Percentiles rank a stretch among this genome's conserved stretches.
Evolutionary conservation across 768 basidiomycete genomes (phyloP).

Genomic region (Hemileccinum rubropunctum): DNA sequence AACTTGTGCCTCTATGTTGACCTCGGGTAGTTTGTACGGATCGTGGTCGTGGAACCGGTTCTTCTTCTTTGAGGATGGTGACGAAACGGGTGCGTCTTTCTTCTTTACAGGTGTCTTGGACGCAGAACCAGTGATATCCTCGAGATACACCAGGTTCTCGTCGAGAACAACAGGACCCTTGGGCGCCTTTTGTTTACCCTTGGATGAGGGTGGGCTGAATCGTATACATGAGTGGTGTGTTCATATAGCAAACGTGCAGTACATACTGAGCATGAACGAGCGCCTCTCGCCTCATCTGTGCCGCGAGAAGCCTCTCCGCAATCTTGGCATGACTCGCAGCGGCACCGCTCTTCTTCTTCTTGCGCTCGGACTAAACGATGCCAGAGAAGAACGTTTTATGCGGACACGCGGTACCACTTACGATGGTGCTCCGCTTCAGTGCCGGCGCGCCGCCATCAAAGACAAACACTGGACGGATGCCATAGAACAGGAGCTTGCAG

Average conservation of each 20-base stretch:
- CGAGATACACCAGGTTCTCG: conserved; percentile 81
- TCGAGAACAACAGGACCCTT: conserved; percentile 53
- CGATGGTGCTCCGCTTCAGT: conserved; percentile 87
- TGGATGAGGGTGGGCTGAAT: conserved; percentile 25
- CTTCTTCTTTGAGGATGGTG: conserved; percentile 56
- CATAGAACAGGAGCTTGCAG: conserved; percentile 92
- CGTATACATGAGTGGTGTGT: neutral
- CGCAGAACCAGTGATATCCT: conserved; percentile 66
- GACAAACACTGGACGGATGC: conserved; percentile 97
- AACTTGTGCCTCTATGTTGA: conserved; percentile 64
- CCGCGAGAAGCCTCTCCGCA: conserved; percentile 89
- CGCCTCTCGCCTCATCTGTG: conserved; percentile 89
- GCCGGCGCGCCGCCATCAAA: conserved; percentile 96
- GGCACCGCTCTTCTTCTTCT: conserved; percentile 88
- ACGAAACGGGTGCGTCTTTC: conserved; percentile 32
- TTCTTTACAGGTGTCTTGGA: conserved; percentile 49
- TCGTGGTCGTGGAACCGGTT: conserved; percentile 75
- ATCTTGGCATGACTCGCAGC: conserved; percentile 80
- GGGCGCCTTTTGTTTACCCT: conserved; percentile 46
- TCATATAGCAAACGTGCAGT: neutral
- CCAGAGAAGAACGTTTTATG: conserved; percentile 5
- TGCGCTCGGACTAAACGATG: conserved; percentile 68
- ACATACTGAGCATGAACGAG: conserved; percentile 61
- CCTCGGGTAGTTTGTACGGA: conserved; percentile 88
- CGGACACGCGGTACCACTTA: conserved; percentile 36